phyloP scores from a whole-genome alignment of 257 asterid genomes.

The Orobanche coerulescens region DNA sequence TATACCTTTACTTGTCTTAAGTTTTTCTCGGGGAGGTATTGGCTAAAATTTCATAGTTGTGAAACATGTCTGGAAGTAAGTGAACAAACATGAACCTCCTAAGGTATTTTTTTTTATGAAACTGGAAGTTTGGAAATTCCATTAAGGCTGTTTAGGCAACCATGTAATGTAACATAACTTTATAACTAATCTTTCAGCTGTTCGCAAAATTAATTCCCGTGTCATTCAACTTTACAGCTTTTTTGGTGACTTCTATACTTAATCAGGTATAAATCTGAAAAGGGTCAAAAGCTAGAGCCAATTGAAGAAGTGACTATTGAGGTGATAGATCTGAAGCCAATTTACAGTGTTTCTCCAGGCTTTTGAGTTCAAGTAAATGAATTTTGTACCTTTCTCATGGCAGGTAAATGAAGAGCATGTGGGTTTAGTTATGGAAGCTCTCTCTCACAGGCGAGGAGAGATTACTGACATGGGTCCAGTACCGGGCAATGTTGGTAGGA shows the following conservation, averaged over 20 bases:
- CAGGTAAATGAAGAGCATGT: slow-evolving; percentile 97
- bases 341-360: slow-evolving; percentile 8
- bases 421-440: slow-evolving; percentile 93
- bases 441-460: slow-evolving; percentile 88
- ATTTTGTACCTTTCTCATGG: slow-evolving; percentile 23
- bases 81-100: neutral
- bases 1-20: neutral
- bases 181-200: slow-evolving; percentile 1
- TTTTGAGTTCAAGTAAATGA: slow-evolving; percentile 13
- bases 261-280: slow-evolving; percentile 78
- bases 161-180: neutral
- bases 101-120: neutral
- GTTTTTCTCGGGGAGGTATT: neutral
- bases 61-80: neutral
- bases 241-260: neutral
- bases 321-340: slow-evolving; percentile 33
- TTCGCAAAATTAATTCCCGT: neutral
- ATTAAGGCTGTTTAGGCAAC: neutral
- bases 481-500: slow-evolving; percentile 84
- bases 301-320: slow-evolving; percentile 99
- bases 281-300: slow-evolving; percentile 81
- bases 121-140: slow-evolving; percentile 3
- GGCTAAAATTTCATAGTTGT: neutral
- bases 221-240: neutral
- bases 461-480: slow-evolving; percentile 96